Percentiles rank a stretch among this genome's conserved stretches.
Evolutionary conservation across 768 basidiomycete genomes (phyloP).

Genomic region (Tubosaeta brunneosetosa): DNA sequence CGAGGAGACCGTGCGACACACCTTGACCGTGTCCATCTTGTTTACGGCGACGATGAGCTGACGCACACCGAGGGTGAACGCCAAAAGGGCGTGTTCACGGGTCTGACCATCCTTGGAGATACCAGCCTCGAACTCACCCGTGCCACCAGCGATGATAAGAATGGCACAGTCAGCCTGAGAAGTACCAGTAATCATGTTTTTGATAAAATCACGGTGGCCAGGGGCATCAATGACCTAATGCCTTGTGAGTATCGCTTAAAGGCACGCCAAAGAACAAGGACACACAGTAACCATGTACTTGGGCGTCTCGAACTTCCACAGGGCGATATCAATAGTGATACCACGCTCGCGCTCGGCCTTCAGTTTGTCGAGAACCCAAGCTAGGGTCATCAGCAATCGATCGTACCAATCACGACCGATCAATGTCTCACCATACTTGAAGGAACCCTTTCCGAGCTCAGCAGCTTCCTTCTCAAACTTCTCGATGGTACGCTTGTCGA

Average conservation of each 20-base stretch:
- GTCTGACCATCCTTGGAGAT: slow-evolving; percentile 99
- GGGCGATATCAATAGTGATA: slow-evolving; percentile 99
- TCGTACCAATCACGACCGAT: slow-evolving; percentile 12
- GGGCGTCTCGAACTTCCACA: slow-evolving; percentile 99
- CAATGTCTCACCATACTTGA: slow-evolving; percentile 79
- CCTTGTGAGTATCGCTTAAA: slow-evolving; percentile 2
- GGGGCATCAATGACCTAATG: slow-evolving; percentile 96
- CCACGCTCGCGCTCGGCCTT: slow-evolving; percentile 99
- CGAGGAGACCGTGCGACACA: slow-evolving; percentile 25
- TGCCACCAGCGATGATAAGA: slow-evolving; percentile 98
- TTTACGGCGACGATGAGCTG: slow-evolving; percentile 99
- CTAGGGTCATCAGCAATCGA: slow-evolving; percentile 41
- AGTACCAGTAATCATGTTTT: slow-evolving; percentile 99
- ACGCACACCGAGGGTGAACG: slow-evolving; percentile 99
- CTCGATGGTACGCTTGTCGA: slow-evolving; percentile 99
- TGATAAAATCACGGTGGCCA: slow-evolving; percentile 99
- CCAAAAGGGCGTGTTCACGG: slow-evolving; percentile 99
- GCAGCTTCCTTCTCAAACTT: slow-evolving; percentile 99
- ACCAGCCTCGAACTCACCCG: slow-evolving; percentile 99
- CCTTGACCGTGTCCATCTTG: slow-evolving; percentile 99
- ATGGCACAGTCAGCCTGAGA: slow-evolving; percentile 99
- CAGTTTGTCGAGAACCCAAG: slow-evolving; percentile 99
- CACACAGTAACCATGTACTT: slow-evolving; percentile 89
- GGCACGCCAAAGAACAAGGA: slow-evolving; percentile 9
- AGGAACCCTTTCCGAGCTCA: slow-evolving; percentile 99